Base-by-base conservation (phyloP, 1,284 basidiomycete genomes). In the Entoloma clypeatum region DNA sequence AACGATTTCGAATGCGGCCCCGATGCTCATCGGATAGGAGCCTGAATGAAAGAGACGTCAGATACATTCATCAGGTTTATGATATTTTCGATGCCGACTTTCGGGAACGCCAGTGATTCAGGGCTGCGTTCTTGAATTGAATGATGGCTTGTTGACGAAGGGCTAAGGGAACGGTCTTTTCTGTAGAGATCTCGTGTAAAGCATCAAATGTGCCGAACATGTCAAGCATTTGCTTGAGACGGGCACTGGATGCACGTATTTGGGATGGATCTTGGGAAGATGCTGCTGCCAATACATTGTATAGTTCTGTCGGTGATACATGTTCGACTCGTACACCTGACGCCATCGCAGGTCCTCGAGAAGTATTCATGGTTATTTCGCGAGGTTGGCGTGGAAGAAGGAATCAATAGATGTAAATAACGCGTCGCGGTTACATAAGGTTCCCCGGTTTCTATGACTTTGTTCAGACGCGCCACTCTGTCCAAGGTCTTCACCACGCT, bases 111-210 rank as follows among this genome's bases (percentile, higher is more conserved):
- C 86, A 90, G 51, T 83, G 79, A 37, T 62, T 63, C 4, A 78
- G 55, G 5, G 77, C 81, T 2, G 71, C 67, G 49, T 90, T 90
- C 61, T 90, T 90, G 62, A 89, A 84, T 54, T 89, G 86, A 43
- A 90, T 86, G 49, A 88, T 86, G 28, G 81, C 75, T 54, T 84
- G 81, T 53, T 86, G 78, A 29, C 86, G 77, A 33, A 87, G 71
- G n/a, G 64, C 64, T 19, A 86, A 57, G 11, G 83, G 77, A 11
- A 81, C 59, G 1, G 69, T 61, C 49, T 62, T 66, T 52, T 78
- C 72, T 23, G 75, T 66, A 21, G 86, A 81, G 58, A 90, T 86
- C 50, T 79, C 74, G 50, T 84, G 77, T 32, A 90, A 65, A n/a
- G 72, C 72, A 55, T 85, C 77, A 54, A 75, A 83, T 0, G 79